phyloP scores from a whole-genome alignment of 805 yeast genomes.

The Wickerhamomyces rabaulensis region DNA sequence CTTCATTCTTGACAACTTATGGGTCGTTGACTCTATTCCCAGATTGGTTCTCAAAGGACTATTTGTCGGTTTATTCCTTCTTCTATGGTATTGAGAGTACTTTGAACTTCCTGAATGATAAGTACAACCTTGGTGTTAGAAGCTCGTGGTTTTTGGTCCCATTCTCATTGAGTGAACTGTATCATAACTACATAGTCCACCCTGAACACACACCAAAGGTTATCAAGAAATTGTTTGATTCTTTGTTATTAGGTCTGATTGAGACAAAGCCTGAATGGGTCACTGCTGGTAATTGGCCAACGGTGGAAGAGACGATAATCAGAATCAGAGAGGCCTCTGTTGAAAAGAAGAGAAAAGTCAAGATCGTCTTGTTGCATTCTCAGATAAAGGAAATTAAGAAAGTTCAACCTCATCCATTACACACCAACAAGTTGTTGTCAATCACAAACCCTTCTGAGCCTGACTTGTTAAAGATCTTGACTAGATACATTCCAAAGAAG shows the following conservation, averaged over 20 bases:
- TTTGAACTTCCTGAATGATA: background rate
- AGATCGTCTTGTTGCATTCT: background rate
- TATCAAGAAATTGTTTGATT: constrained; percentile 1
- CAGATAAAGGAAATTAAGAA: constrained; percentile 1
- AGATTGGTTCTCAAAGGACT: constrained; percentile 12
- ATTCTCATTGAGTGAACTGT: constrained; percentile 11
- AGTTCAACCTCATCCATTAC: constrained; percentile 12
- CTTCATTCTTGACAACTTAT: constrained; percentile 1
- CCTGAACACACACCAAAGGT: constrained; percentile 14
- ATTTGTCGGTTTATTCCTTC: constrained; percentile 10
- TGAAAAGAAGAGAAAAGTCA: background rate
- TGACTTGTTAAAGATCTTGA: constrained; percentile 3
- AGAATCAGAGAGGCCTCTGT: background rate
- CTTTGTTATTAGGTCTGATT: constrained; percentile 10
- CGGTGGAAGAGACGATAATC: background rate
- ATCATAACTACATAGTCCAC: constrained; percentile 7
- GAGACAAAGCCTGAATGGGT: constrained; percentile 12
- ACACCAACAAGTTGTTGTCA: constrained; percentile 11
- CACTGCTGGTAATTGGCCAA: constrained; percentile 8
- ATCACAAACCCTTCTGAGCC: constrained; percentile 15
- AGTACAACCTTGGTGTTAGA: background rate
- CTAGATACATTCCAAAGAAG: constrained; percentile 10
- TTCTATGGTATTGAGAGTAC: constrained; percentile 9
- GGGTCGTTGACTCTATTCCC: constrained; percentile 9
- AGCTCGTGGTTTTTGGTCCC: constrained; percentile 16